phyloP scores from a whole-genome alignment of 257 asterid genomes.

The Voacanga thouarsii region DNA sequence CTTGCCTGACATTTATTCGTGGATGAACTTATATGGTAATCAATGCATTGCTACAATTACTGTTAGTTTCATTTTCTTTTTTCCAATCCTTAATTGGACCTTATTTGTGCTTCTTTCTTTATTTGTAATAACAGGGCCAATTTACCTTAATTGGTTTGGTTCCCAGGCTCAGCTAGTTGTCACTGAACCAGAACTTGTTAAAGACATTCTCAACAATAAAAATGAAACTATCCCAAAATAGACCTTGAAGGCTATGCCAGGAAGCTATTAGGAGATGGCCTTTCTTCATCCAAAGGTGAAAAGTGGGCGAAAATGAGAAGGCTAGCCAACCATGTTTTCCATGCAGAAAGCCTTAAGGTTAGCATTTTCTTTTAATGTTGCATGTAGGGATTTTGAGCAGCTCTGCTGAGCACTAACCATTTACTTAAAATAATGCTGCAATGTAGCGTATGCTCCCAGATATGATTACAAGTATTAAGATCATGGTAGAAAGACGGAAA shows the following conservation, averaged over 20 bases:
- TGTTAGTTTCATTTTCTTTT: neutral
- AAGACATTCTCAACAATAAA: constrained; percentile 49
- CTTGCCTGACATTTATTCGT: constrained; percentile 48
- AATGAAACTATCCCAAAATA: constrained; percentile 54
- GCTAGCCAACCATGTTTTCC: constrained; percentile 56
- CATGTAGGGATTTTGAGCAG: neutral
- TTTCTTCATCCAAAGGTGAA: constrained; percentile 56
- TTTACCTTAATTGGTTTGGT: constrained; percentile 56
- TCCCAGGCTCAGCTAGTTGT: constrained; percentile 52
- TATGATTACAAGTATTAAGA: constrained; percentile 51
- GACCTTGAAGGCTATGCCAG: constrained; percentile 54
- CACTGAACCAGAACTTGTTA: constrained; percentile 53
- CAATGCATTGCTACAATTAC: neutral
- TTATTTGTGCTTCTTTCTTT: neutral
- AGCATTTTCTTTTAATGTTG: neutral
- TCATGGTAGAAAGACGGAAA: constrained; percentile 56
- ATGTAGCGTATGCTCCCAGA: constrained; percentile 47
- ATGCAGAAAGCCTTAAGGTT: constrained; percentile 56
- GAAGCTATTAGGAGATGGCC: constrained; percentile 67
- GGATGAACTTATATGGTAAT: constrained; percentile 49
- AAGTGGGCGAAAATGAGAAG: no score
- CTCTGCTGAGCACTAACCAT: neutral
- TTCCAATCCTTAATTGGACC: neutral
- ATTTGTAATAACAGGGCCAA: constrained; percentile 33
- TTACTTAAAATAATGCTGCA: neutral